A percentile compares a stretch with the other conserved stretches of the same genome.
phyloP scores from a whole-genome alignment of 495 filamentous ascomycete genomes.

The Talaromyces proteolyticus region DNA sequence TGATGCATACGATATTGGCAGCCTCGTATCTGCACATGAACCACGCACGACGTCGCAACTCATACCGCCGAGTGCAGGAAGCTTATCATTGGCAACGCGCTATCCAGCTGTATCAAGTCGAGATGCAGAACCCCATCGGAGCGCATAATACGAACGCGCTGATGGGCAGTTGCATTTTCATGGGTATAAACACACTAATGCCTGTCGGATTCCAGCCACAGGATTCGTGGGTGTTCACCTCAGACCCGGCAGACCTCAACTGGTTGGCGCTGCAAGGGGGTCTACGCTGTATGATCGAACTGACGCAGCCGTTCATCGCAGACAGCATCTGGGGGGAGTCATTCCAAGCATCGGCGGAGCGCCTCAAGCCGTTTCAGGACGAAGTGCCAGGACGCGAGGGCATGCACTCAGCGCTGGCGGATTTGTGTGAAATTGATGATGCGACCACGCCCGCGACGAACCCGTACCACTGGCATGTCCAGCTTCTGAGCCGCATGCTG shows the following conservation, averaged over 20 bases:
- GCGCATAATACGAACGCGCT: conserved; percentile 36
- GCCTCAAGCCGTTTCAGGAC: conserved; percentile 19
- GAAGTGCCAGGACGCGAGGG: conserved; percentile 24
- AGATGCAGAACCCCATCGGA: conserved; percentile 20
- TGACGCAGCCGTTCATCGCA: conserved; percentile 20
- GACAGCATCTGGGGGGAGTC: conserved; percentile 33
- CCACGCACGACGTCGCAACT: conserved; percentile 19
- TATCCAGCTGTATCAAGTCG: conserved; percentile 30
- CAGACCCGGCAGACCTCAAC: conserved; percentile 24
- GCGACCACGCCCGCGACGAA: conserved; percentile 28
- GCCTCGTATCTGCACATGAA: conserved; percentile 34
- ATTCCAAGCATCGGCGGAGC: conserved; percentile 26
- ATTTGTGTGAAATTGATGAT: conserved; percentile 33
- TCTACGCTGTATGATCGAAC: conserved; percentile 29
- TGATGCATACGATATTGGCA: conserved; percentile 42
- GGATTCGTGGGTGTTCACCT: conserved; percentile 36
- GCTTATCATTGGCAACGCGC: conserved; percentile 38
- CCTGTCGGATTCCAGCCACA: conserved; percentile 29
- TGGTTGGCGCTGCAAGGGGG: conserved; percentile 39
- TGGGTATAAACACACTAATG: conserved; percentile 33
- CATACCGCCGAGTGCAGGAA: conserved; percentile 27
- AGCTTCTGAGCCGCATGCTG: conserved; percentile 28
- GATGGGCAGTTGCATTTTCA: conserved; percentile 34
- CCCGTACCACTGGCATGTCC: conserved; percentile 31
- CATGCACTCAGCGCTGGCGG: conserved; percentile 28